phyloP scores from a whole-genome alignment of 2,329 filamentous ascomycete genomes.

The Penicillium fuscoglaucum region DNA sequence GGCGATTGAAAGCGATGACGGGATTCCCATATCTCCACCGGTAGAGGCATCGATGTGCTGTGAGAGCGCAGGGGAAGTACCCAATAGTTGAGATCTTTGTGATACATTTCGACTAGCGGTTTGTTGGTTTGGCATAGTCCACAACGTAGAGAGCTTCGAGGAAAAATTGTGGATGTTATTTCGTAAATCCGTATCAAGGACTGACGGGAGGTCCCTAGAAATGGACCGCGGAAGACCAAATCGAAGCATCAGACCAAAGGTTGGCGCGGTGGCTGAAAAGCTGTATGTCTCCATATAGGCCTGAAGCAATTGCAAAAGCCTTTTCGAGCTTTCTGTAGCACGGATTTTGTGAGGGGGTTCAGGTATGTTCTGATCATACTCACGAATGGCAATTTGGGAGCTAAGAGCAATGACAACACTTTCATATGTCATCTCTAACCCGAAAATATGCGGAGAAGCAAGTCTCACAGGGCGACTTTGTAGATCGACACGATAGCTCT shows the following conservation, averaged over 20 bases:
- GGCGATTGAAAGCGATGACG: conserved; percentile 6
- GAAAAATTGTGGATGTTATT: conserved; percentile 31
- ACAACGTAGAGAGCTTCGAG: conserved; percentile 33
- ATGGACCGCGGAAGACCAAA: conserved; percentile 29
- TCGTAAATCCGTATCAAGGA: conserved; percentile 30
- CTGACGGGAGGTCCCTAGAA: conserved; percentile 16
- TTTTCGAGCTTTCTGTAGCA: conserved; percentile 38
- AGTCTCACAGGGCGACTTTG: conserved; percentile 25
- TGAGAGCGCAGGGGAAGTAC: conserved; percentile 6
- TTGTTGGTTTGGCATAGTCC: conserved; percentile 22
- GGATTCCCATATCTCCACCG: conserved; percentile 7
- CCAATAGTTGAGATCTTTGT: conserved; percentile 3
- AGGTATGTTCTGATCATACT: conserved; percentile 24
- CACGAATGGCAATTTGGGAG: conserved; percentile 28
- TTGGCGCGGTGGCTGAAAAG: conserved; percentile 43
- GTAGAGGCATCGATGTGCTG: conserved; percentile 12
- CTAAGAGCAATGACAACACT: conserved; percentile 29
- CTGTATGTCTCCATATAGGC: conserved; percentile 44
- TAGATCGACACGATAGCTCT: conserved; percentile 33
- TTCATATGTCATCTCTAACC: conserved; percentile 37
- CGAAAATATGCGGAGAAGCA: conserved; percentile 37
- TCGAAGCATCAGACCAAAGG: conserved; percentile 43
- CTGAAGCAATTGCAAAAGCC: conserved; percentile 38
- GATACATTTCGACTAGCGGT: background rate
- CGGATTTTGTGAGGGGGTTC: conserved; percentile 27